Evolutionary conservation across 2,329 filamentous ascomycete species (phyloP), one percentile per base, ranked within the genome.

Genomic region (Colletotrichum plurivorum): DNA sequence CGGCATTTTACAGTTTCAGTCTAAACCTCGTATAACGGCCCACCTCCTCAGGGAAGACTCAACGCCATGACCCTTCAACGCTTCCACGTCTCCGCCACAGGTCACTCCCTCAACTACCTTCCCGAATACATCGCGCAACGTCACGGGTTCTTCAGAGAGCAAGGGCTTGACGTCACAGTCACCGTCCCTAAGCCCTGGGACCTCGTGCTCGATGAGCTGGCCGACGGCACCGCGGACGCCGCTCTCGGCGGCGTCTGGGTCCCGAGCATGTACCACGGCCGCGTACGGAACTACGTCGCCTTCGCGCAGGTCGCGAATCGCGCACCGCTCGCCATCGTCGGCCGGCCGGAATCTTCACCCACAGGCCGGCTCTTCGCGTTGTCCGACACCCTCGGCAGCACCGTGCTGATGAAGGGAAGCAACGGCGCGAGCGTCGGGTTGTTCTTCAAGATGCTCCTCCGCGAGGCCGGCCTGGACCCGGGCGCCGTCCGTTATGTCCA

Each of bases 91-190:
- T 71, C 73, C 5, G 73, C 75, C 53, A 76, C 75, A 8, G 75
- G 75, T 53, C 71, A 76, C 73, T 76, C 72, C 58, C 67, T 78
- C 62, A 76, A 77, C 64, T 77, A 78, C 53, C 73, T 77, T 12
- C 76, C 76, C 5, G 73, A 78, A 60, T 77, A 77, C 69, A 78
- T 77, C 63, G 76, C 76, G 7, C 69, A 71, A 25, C 66, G 76
- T 10, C 75, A 76, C 55, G 76, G 75, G 16, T 77, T 77, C 70
- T 77, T 78, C 73, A 39, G 60, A 43, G 75, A 76, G 16, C 75
- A 76, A 71, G 75, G 75, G 12, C 72, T 78, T 45, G 73, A 76
- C n/a, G 69, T 77, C 12, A 72, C 68, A 16, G 74, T 75, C n/a
- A 74, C 66, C 13, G 73, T 78, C 20, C 76, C 75, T 16, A 66